These are phyloP conservation scores for Capronia coronata DNA, from an alignment of 2,329 filamentous ascomycete species.

Conservation along the genomic window DNA sequence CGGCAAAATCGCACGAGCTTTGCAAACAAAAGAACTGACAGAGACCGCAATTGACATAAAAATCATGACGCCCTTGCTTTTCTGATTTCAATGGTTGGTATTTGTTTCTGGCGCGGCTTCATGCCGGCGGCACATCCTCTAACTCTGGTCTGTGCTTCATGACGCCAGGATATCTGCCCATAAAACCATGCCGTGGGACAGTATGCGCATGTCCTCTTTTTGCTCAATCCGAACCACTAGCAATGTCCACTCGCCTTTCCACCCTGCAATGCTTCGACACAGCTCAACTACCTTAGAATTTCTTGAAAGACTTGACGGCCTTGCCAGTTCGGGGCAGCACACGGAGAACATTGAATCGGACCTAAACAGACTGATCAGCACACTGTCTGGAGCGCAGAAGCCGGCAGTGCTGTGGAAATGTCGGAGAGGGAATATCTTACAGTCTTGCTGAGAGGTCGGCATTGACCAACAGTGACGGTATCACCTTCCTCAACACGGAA, in stretches of 20 bases:
- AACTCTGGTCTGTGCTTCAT: constrained; percentile 14
- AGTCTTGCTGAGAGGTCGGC: constrained; percentile 98
- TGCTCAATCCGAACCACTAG: constrained; percentile 1
- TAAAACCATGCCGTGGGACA: constrained; percentile 8
- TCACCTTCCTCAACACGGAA: constrained; percentile 99
- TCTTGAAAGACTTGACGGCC: constrained; percentile 94
- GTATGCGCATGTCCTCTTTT: constrained; percentile 8
- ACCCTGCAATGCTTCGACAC: background rate
- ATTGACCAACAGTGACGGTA: constrained; percentile 98
- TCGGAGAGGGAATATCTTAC: constrained; percentile 53
- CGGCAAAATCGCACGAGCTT: too few species aligned
- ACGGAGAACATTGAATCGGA: constrained; percentile 99
- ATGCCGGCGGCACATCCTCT: constrained; percentile 16
- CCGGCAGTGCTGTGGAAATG: background rate
- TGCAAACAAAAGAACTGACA: too few species aligned
- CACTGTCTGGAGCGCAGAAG: constrained; percentile 3
- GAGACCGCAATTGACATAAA: too few species aligned
- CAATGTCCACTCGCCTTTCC: background rate
- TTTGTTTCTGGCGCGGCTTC: constrained; percentile 5
- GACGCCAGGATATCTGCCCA: constrained; percentile 12
- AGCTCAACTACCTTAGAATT: constrained; percentile 66
- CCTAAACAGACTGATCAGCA: constrained; percentile 45
- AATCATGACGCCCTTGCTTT: background rate
- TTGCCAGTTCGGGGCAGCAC: constrained; percentile 97
- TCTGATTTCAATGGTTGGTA: constrained; percentile 4